A percentile compares a stretch with the other conserved stretches of the same genome.
phyloP scores from a whole-genome alignment of 1,139 yeast species.

The Geotrichum europaeum region DNA sequence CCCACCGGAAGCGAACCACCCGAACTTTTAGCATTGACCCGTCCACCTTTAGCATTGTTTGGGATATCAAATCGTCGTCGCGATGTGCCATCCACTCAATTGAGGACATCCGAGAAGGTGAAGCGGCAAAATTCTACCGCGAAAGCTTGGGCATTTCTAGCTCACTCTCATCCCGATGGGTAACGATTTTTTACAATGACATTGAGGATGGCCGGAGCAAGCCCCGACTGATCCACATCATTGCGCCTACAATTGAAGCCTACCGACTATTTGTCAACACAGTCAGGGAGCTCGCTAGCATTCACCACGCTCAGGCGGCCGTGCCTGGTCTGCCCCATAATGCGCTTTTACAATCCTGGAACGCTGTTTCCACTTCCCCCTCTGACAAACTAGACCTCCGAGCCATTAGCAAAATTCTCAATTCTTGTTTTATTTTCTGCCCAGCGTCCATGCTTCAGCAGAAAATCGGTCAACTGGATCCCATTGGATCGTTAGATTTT shows the following conservation, averaged over 20 bases:
- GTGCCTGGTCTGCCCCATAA: slow-evolving; percentile 48
- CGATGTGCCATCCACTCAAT: slow-evolving; percentile 65
- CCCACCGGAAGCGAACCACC: slow-evolving; percentile 60
- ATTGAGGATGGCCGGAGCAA: slow-evolving; percentile 38
- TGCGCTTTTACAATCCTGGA: not conserved
- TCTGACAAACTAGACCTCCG: slow-evolving; percentile 45
- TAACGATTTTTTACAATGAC: slow-evolving; percentile 61
- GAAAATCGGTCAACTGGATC: not conserved
- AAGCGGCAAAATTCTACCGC: slow-evolving; percentile 71
- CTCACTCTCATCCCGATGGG: slow-evolving; percentile 66
- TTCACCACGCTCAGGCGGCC: slow-evolving; percentile 48
- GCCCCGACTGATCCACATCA: slow-evolving; percentile 63
- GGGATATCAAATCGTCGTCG: slow-evolving; percentile 48
- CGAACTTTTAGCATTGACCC: slow-evolving; percentile 43
- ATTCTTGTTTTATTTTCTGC: slow-evolving; percentile 62
- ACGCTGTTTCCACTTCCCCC: not conserved
- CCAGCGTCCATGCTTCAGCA: slow-evolving; percentile 27
- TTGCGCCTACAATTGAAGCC: slow-evolving; percentile 61
- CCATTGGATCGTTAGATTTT: not conserved
- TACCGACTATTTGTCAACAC: slow-evolving; percentile 49
- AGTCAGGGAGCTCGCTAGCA: slow-evolving; percentile 41
- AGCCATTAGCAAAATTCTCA: slow-evolving; percentile 61
- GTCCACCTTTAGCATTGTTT: slow-evolving; percentile 41
- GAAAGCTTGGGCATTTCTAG: slow-evolving; percentile 72
- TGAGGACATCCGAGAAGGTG: slow-evolving; percentile 57